Evolutionary conservation across 106 monocot genomes (phyloP).

Genomic region (Narthecium ossifragum): DNA sequence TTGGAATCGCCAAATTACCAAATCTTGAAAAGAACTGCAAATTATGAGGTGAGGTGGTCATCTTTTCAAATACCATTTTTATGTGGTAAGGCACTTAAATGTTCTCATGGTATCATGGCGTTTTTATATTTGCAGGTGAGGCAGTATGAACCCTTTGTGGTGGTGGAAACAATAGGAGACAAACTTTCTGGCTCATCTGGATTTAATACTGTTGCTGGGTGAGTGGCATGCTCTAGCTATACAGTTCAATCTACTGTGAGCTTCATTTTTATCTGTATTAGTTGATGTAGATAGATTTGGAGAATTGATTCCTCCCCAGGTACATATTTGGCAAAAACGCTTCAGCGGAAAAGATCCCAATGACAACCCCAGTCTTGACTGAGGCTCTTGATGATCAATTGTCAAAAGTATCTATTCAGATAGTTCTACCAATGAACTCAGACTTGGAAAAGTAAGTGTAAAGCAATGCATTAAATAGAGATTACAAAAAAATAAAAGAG

Average conservation of each 20-base stretch:
- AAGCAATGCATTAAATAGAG: too few species aligned
- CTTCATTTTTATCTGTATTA: background rate
- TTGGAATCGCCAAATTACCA: slow-evolving; percentile 79
- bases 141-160: slow-evolving; percentile 62
- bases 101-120: too few species aligned
- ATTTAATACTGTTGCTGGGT: slow-evolving; percentile 88
- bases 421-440: slow-evolving; percentile 65
- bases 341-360: slow-evolving; percentile 75
- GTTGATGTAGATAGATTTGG: too few species aligned
- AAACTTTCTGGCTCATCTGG: slow-evolving; percentile 77
- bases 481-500: too few species aligned
- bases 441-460: slow-evolving; percentile 46
- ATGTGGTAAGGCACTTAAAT: too few species aligned
- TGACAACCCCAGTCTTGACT: slow-evolving; percentile 93
- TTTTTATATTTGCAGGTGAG: slow-evolving; percentile 40
- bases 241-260: background rate
- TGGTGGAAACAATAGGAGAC: slow-evolving; percentile 74
- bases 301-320: slow-evolving; percentile 19
- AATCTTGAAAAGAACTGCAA: slow-evolving; percentile 64
- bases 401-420: slow-evolving; percentile 77
- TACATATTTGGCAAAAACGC: slow-evolving; percentile 98
- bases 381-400: slow-evolving; percentile 37
- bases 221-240: slow-evolving; percentile 3
- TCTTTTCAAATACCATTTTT: background rate
- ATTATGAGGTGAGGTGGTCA: slow-evolving; percentile 53